phyloP scores from a whole-genome alignment of 495 filamentous ascomycete genomes.

The Sporormia fimetaria region DNA sequence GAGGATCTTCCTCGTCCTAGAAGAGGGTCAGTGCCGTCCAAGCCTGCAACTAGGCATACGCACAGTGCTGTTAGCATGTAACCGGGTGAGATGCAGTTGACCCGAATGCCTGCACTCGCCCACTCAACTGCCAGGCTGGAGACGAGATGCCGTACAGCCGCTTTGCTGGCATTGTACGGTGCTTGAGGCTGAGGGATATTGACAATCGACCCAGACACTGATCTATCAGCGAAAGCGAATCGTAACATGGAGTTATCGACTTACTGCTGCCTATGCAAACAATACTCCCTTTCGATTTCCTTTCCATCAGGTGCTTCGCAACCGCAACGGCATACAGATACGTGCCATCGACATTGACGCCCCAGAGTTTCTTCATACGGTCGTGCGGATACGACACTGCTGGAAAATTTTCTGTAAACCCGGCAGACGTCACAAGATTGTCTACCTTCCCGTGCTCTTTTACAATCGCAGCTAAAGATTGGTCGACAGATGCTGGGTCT shows the following conservation, averaged over 20 bases:
- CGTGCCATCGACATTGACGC: slow-evolving; percentile 89
- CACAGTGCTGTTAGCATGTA: slow-evolving; percentile 93
- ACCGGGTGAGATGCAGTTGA: slow-evolving; percentile 84
- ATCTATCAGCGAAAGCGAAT: too few species aligned
- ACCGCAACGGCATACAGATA: slow-evolving; percentile 78
- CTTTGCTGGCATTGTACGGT: slow-evolving; percentile 84
- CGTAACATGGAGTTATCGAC: too few species aligned
- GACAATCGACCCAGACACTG: slow-evolving; percentile 85
- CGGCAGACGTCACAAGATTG: slow-evolving; percentile 86
- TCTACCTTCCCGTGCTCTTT: slow-evolving; percentile 70
- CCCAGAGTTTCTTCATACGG: slow-evolving; percentile 82
- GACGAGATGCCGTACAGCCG: slow-evolving; percentile 74
- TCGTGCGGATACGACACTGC: slow-evolving; percentile 81
- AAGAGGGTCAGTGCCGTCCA: slow-evolving; percentile 1
- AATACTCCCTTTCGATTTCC: slow-evolving; percentile 67
- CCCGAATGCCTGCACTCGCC: slow-evolving; percentile 71
- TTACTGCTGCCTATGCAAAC: slow-evolving; percentile 93
- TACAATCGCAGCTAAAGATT: slow-evolving; percentile 57
- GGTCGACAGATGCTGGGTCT: slow-evolving; percentile 60
- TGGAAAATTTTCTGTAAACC: slow-evolving; percentile 91
- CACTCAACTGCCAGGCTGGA: slow-evolving; percentile 79
- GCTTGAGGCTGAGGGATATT: slow-evolving; percentile 92
- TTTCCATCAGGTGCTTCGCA: slow-evolving; percentile 79
- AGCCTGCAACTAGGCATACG: slow-evolving; percentile 25
- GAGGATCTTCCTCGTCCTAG: slow-evolving; percentile 83